These are phyloP conservation scores for Prosopis cineraria DNA, from an alignment of 306 rosid genomes.

Conservation along the genomic window DNA sequence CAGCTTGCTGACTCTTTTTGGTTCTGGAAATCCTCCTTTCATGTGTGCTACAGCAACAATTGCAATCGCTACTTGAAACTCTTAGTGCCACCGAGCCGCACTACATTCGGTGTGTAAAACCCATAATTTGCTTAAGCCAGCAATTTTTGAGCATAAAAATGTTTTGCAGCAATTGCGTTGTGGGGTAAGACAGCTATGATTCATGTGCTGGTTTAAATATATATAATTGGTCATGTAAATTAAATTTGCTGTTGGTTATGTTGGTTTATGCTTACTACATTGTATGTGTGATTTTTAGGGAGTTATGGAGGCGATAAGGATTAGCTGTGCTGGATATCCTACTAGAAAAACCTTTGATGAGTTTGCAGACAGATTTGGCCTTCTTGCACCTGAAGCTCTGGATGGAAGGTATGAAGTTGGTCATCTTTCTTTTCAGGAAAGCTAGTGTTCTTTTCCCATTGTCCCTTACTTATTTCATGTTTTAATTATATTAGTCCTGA, in stretches of 20 bases:
- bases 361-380: conserved; percentile 87
- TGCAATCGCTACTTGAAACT: conserved; percentile 89
- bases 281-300: conserved; percentile 58
- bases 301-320: conserved; percentile 99
- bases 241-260: conserved; percentile 17
- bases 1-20: conserved; percentile 30
- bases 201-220: conserved; percentile 26
- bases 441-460: conserved; percentile 31
- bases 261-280: conserved; percentile 29
- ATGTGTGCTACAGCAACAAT: conserved; percentile 83
- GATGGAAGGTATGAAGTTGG: conserved; percentile 65
- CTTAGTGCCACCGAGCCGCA: conserved; percentile 95
- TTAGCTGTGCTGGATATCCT: conserved; percentile 99
- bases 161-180: conserved; percentile 94
- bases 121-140: conserved; percentile 93
- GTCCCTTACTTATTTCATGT: conserved; percentile 33
- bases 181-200: conserved; percentile 73
- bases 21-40: conserved; percentile 38
- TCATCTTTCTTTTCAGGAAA: conserved; percentile 25
- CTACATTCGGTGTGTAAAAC: conserved; percentile 99
- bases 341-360: conserved; percentile 96
- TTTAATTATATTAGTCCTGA: conserved; percentile 62
- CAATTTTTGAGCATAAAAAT: conserved; percentile 89
- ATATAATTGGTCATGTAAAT: conserved; percentile 21
- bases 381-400: conserved; percentile 93